A percentile compares a stretch with the other conserved stretches of the same genome.
These are phyloP conservation scores for Hamigera avellanea DNA, from an alignment of 495 filamentous ascomycete genomes.

Conservation along the genomic window DNA sequence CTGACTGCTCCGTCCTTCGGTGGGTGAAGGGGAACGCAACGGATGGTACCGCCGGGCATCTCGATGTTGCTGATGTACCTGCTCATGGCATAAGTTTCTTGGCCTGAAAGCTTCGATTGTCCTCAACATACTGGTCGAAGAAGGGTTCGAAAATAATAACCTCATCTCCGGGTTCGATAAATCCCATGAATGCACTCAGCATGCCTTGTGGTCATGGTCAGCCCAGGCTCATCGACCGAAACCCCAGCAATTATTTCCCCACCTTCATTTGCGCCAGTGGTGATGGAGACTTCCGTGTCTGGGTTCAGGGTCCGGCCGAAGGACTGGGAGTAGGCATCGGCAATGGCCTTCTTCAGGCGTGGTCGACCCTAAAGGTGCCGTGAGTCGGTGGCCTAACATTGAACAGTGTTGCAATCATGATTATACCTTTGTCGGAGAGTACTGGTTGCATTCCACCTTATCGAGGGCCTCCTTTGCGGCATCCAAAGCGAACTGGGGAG, in stretches of 20 bases:
- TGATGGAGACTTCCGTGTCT: slow-evolving; percentile 85
- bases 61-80: slow-evolving; percentile 94
- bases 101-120: background rate
- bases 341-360: slow-evolving; percentile 79
- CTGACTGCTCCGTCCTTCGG: slow-evolving; percentile 70
- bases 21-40: slow-evolving; percentile 87
- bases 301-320: slow-evolving; percentile 74
- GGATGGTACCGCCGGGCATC: slow-evolving; percentile 90
- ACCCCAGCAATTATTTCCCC: slow-evolving; percentile 4
- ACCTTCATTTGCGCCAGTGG: slow-evolving; percentile 94
- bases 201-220: slow-evolving; percentile 41
- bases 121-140: slow-evolving; percentile 75
- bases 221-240: background rate
- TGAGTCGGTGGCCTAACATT: no score
- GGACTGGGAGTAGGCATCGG: slow-evolving; percentile 77
- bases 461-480: slow-evolving; percentile 84
- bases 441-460: slow-evolving; percentile 96
- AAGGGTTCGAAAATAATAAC: slow-evolving; percentile 98
- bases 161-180: slow-evolving; percentile 88
- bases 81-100: slow-evolving; percentile 3
- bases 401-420: no score
- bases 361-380: slow-evolving; percentile 58
- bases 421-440: slow-evolving; percentile 74
- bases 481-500: slow-evolving; percentile 79
- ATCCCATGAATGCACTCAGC: slow-evolving; percentile 94